phyloP scores from a whole-genome alignment of 306 rosid genomes.

The Lablab purpureus region DNA sequence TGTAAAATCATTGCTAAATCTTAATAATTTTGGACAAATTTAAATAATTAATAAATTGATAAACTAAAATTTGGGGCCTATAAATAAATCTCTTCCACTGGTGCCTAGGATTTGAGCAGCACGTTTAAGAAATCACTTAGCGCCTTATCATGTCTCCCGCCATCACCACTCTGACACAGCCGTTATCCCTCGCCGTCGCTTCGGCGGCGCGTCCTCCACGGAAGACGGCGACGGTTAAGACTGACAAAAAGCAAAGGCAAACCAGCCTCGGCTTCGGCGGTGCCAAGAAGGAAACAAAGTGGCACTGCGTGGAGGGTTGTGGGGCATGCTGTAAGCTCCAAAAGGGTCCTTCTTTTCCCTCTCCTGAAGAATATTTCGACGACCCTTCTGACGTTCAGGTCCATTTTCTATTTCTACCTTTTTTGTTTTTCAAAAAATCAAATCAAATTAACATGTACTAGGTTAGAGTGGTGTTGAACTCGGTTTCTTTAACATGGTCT shows the following conservation, averaged over 20 bases:
- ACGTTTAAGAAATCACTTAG: neutral
- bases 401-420: neutral
- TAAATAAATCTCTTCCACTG: no score
- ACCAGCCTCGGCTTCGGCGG: constrained; percentile 48
- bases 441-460: no score
- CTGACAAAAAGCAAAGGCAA: constrained; percentile 45
- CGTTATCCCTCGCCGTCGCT: constrained; percentile 14
- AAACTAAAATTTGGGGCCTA: no score
- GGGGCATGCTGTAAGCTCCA: constrained; percentile 93
- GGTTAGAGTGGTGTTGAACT: no score
- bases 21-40: no score
- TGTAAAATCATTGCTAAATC: no score
- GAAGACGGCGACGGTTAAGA: constrained; percentile 19
- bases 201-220: constrained; percentile 51
- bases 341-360: constrained; percentile 76
- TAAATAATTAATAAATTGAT: no score
- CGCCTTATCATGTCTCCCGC: constrained; percentile 38
- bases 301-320: constrained; percentile 89
- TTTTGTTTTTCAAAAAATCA: neutral
- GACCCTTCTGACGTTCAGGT: constrained; percentile 73
- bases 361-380: constrained; percentile 79
- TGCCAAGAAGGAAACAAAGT: constrained; percentile 55
- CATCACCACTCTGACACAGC: constrained; percentile 25
- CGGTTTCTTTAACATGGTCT: no score
- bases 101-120: neutral